phyloP scores from a whole-genome alignment of 176 grass and related monocot genomes.

The Oryza coarctata region DNA sequence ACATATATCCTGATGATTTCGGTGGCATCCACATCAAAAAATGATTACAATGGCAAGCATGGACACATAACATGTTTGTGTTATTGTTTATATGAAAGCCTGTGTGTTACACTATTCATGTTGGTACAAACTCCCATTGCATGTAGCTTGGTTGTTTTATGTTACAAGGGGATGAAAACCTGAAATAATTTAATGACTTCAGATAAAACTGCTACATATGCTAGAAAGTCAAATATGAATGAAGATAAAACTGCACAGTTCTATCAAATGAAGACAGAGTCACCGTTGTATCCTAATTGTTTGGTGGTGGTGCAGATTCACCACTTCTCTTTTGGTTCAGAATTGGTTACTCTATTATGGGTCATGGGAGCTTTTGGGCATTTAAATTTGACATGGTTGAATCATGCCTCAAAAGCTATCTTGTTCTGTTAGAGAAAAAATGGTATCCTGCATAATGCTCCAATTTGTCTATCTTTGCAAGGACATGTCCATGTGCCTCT shows the following conservation, averaged over 20 bases:
- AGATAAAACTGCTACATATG: not conserved
- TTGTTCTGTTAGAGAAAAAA: not conserved
- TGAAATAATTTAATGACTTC: not conserved
- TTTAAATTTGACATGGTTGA: not conserved
- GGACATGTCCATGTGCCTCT: not conserved
- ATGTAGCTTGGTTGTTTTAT: conserved; percentile 12
- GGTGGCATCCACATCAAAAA: not conserved
- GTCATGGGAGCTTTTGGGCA: not conserved
- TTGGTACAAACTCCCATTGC: not conserved
- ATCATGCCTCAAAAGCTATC: not conserved
- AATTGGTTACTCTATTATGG: not conserved
- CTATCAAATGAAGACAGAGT: not conserved
- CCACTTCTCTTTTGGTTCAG: not conserved
- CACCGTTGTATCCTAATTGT: not conserved
- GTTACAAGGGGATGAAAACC: conserved; percentile 6
- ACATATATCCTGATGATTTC: conserved; percentile 1
- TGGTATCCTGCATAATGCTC: not conserved
- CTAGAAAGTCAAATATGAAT: not conserved
- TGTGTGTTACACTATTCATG: not conserved
- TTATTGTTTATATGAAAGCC: not conserved
- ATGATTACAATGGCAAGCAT: not conserved
- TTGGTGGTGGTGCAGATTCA: not conserved
- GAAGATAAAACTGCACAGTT: not conserved
- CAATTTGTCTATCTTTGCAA: not conserved
- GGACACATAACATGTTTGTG: not conserved